Evolutionary conservation across 371 early-diverging fungal genomes (phyloP), one percentile per base, ranked within the genome.

Genomic region (Mortierella sp.): DNA sequence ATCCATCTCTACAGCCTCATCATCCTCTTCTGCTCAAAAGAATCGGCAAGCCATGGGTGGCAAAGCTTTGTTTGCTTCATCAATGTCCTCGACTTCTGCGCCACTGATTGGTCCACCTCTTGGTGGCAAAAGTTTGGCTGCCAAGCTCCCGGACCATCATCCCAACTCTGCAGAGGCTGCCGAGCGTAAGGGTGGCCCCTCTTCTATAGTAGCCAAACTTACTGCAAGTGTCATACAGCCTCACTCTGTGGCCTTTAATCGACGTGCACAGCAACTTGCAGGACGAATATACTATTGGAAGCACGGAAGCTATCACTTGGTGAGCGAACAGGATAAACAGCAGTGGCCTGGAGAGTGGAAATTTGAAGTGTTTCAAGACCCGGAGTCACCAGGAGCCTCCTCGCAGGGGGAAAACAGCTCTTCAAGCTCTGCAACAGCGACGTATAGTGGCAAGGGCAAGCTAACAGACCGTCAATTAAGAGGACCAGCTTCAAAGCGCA

Each of bases 321-420:
- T 78, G 39, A 73, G 70, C 37, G 74, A 78, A 52, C 51, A 70
- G 12, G 79, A 78, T 54, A 73, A 73, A 52, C 79, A 78, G 59
- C 68, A 68, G 37, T 78, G 79, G 79, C 79, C 79, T 4, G 74
- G 74, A 16, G 79, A 78, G 18, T 78, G 79, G 79, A 78, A 78
- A 64, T 78, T 78, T 78, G 79, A 78, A 39, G 64, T 78, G 8
- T 78, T 61, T 22, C 70, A 78, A 58, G 79, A 78, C 11, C 79
- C 79, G 6, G 64, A 66, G 11, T 70, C 74, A 5, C 67, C 73
- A 14, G 72, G 51, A 0, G 40, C 70, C 22, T 24, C 75, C 16
- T 43, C 64, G 45, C 59, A 45, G 49, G 24, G 28, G 0, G 68
- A 63, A 30, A 65, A 5, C 37, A 47, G 47, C 22, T 5, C 39